Conservation (phyloP, 1,284 basidiomycete genomes). For the Heterobasidion occidentale region DNA sequence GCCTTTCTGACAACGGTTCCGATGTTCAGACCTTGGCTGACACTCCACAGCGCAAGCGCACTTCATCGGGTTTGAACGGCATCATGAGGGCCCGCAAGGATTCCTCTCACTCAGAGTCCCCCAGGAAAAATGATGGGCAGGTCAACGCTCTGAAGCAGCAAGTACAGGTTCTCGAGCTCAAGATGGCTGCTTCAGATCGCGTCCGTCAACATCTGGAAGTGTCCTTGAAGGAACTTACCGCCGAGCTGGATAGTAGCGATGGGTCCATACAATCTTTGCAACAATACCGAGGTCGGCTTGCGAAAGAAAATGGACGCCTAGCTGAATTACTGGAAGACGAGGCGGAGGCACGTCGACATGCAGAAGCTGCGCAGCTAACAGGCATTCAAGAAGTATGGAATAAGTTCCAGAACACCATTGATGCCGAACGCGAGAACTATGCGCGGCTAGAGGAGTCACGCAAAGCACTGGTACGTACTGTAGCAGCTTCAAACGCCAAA, state of each 20-base stretch:
- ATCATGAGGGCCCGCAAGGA: conserved; percentile 26
- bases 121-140: conserved; percentile 35
- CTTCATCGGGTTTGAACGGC: conserved; percentile 23
- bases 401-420: conserved; percentile 57
- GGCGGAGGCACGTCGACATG: conserved; percentile 50
- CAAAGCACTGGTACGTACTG: conserved; percentile 50
- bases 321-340: conserved; percentile 56
- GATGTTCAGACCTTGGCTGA: conserved; percentile 30
- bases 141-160: conserved; percentile 53
- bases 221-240: conserved; percentile 53
- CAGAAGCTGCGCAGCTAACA: conserved; percentile 55
- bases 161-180: conserved; percentile 59
- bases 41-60: conserved; percentile 37
- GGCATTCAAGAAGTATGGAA: conserved; percentile 63
- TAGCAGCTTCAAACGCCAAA: not conserved
- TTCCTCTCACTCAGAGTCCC: conserved; percentile 23
- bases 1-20: conserved; percentile 15
- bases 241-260: conserved; percentile 58
- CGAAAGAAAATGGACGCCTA: conserved; percentile 52
- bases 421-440: conserved; percentile 55
- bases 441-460: conserved; percentile 62
- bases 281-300: conserved; percentile 45
- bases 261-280: conserved; percentile 60
- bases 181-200: conserved; percentile 61
- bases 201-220: conserved; percentile 61